Evolutionary conservation across 2,329 filamentous ascomycete species (phyloP).

Genomic region (Pleomassaria siparia): DNA sequence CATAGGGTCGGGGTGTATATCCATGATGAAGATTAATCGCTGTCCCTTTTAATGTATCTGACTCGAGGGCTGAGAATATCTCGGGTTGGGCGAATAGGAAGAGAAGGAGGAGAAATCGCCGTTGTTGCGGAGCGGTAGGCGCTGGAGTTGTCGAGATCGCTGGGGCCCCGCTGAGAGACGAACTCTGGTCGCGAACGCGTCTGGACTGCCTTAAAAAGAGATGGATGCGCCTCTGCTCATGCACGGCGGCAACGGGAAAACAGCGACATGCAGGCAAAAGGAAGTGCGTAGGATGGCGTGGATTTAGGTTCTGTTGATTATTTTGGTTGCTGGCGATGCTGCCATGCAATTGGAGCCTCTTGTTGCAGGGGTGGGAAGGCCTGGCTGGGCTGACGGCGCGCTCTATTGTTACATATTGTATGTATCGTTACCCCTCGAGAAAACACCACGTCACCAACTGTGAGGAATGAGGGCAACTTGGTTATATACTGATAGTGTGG

Average conservation of each 20-base stretch:
- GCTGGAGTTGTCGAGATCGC: constrained; percentile 15
- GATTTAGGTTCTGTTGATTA: constrained; percentile 13
- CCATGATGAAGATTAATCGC: constrained; percentile 12
- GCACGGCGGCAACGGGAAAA: constrained; percentile 9
- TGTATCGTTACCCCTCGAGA: too few relatives aligned
- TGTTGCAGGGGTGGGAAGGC: not conserved
- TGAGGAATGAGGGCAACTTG: too few relatives aligned
- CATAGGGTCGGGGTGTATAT: constrained; percentile 6
- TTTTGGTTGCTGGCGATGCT: constrained; percentile 18
- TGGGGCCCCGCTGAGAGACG: constrained; percentile 26
- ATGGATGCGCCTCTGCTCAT: constrained; percentile 7
- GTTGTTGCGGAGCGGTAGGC: constrained; percentile 17
- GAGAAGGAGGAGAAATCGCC: constrained; percentile 16
- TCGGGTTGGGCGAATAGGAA: constrained; percentile 28
- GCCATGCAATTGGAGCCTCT: constrained; percentile 5
- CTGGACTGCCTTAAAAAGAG: constrained; percentile 13
- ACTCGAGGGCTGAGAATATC: constrained; percentile 19
- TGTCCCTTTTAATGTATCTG: constrained; percentile 13
- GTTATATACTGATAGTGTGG: too few relatives aligned
- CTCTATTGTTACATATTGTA: too few relatives aligned
- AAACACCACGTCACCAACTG: too few relatives aligned
- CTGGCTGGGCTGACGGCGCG: constrained; percentile 3
- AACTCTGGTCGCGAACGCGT: constrained; percentile 32
- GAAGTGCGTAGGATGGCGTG: not conserved
- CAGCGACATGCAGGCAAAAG: constrained; percentile 10